Base-by-base conservation (phyloP, 768 basidiomycete genomes). In the Pluteus cervinus region DNA sequence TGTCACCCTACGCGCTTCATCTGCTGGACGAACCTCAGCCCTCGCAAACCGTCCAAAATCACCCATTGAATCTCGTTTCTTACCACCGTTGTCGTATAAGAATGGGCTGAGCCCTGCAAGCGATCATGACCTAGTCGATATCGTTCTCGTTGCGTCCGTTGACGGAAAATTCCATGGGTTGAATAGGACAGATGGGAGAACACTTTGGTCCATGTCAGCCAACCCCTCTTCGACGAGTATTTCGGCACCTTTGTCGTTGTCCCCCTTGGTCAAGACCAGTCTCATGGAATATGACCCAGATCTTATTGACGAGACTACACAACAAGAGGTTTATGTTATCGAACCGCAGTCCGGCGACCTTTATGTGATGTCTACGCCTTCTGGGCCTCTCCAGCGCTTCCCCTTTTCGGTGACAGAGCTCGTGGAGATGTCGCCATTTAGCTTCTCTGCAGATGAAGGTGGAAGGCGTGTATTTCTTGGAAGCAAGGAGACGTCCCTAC, bases 111-210 rank as follows among this genome's bases (percentile, higher is more conserved):
- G 45, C 24, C 38, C 41, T 7, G 37, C 39, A 14, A 22, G 45
- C 8, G 53, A 54, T 39, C 66, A 79, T 14, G 71, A 82, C 34
- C 63, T 94, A 8, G 58, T 91, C 42, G 85, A 94, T 51, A 74
- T 87, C 38, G 85, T 96, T 18, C 76, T 99, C 12, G 75, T 94
- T 8, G 88, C 92, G 1, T 91, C 91, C 5, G 81, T 99, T 18
- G 93, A 98, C 61, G 94, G 94, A 17, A 89, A 81, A 41, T 81
- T 99, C 23, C 93, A 97, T 65, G 96, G 91, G 0, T 69, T 98
- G 46, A 91, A 94, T 53, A 69, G 94, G 43, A 81, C 83, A 0
- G 82, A 83, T 0, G 94, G 94, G 1, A 73, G 74, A 11, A 68
- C 76, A 7, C 66, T 92, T 1, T 99, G 94, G 94, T 90, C 89